A percentile compares a stretch with the other conserved stretches of the same genome.
Conservation (phyloP, 1,284 basidiomycete genomes). For the Puccinia polysora region DNA sequence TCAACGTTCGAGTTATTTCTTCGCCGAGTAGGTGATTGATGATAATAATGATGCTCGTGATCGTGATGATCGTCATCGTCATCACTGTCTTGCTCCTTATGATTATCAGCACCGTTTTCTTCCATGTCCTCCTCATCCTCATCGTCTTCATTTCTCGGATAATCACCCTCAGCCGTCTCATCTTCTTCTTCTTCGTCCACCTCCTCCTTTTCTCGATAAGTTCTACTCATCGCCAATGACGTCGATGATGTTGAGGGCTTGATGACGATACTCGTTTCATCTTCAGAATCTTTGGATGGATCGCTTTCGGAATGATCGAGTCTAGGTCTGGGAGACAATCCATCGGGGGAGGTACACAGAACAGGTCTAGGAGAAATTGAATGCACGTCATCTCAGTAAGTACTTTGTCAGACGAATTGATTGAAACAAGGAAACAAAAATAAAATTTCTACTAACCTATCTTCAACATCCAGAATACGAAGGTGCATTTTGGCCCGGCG, state of each 20-base stretch:
- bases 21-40: background rate
- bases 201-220: slow-evolving; percentile 21
- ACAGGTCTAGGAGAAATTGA: too few species aligned
- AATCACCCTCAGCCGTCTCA: background rate
- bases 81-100: background rate
- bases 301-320: background rate
- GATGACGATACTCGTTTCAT: slow-evolving; percentile 4
- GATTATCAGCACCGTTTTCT: background rate
- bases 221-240: background rate
- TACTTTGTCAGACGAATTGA: too few species aligned
- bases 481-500: background rate
- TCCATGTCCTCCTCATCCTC: background rate
- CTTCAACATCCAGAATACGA: too few species aligned
- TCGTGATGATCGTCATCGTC: too few species aligned
- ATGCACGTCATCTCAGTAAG: too few species aligned
- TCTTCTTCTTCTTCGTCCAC: slow-evolving; percentile 40
- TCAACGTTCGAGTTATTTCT: background rate
- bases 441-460: too few species aligned
- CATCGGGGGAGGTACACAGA: background rate
- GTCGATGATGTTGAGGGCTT: slow-evolving; percentile 1
- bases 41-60: background rate
- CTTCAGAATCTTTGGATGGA: background rate
- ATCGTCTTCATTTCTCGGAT: background rate
- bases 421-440: too few species aligned
- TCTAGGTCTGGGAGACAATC: too few species aligned